Evolutionary conservation across 257 asterid genomes (phyloP).

Genomic region (Salvia miltiorrhiza): DNA sequence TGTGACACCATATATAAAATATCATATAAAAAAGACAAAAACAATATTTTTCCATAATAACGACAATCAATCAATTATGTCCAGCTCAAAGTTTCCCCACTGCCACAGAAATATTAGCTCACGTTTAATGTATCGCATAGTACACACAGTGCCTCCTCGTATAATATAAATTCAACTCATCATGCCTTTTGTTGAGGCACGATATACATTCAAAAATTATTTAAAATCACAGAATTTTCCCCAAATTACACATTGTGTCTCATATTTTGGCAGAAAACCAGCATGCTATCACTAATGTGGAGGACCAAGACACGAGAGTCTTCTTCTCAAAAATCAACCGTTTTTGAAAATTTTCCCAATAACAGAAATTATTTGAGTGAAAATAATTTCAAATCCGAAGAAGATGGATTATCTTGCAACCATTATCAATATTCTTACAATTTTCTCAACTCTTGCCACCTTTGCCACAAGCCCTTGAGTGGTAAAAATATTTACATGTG

Average conservation of each 20-base stretch:
- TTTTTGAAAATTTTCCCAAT: neutral
- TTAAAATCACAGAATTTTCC: neutral
- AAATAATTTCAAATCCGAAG: neutral
- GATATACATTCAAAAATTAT: neutral
- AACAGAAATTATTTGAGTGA: neutral
- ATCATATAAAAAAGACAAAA: no score
- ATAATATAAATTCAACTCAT: neutral
- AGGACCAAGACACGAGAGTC: neutral
- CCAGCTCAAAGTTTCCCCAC: no score
- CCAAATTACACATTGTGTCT: neutral
- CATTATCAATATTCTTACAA: neutral
- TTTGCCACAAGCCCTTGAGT: slow-evolving; percentile 29
- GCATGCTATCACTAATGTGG: slow-evolving; percentile 6
- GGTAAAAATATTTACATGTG: slow-evolving; percentile 30
- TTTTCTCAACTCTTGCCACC: slow-evolving; percentile 36
- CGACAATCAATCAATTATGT: no score
- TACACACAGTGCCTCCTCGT: neutral
- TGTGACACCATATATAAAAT: no score
- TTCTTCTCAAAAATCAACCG: neutral
- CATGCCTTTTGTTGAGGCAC: neutral
- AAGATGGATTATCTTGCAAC: neutral
- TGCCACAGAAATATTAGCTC: no score
- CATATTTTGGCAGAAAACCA: neutral
- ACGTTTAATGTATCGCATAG: no score
- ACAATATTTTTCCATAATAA: no score